phyloP scores from a whole-genome alignment of 148 eudicot genomes.

The Vaccinium vitisidaea region DNA sequence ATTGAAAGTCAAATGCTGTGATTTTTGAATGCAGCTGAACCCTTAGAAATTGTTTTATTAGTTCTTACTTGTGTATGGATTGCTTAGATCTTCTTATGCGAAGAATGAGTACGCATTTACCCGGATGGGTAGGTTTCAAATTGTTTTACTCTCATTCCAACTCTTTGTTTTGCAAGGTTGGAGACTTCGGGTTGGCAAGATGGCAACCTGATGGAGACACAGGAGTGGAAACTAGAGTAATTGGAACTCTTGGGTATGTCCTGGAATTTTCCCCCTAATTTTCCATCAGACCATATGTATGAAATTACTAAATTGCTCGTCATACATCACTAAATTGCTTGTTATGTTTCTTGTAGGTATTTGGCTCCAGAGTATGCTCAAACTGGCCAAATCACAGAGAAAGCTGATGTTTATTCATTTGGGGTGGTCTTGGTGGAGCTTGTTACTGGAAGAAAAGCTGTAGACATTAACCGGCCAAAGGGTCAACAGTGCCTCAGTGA shows the following conservation, averaged over 20 bases:
- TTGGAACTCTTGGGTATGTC: slow-evolving; percentile 40
- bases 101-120: background rate
- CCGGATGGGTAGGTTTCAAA: background rate
- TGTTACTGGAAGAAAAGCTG: slow-evolving; percentile 43
- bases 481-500: slow-evolving; percentile 45
- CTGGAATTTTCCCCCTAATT: background rate
- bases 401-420: slow-evolving; percentile 42
- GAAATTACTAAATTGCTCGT: background rate
- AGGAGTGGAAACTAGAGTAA: slow-evolving; percentile 39
- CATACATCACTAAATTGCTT: background rate
- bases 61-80: background rate
- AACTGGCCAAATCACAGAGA: slow-evolving; percentile 38
- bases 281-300: background rate
- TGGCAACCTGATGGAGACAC: slow-evolving; percentile 45
- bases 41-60: background rate
- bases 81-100: background rate
- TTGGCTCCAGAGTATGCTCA: slow-evolving; percentile 44
- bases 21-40: background rate
- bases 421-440: slow-evolving; percentile 42
- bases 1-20: background rate
- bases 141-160: background rate
- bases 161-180: slow-evolving; percentile 24
- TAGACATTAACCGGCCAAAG: slow-evolving; percentile 36
- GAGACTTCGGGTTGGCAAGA: slow-evolving; percentile 42
- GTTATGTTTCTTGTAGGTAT: slow-evolving; percentile 23